Percentiles rank a stretch among this genome's conserved stretches.
Evolutionary conservation across 2,329 filamentous ascomycete genomes (phyloP).

Genomic region (Colletotrichum sp.): DNA sequence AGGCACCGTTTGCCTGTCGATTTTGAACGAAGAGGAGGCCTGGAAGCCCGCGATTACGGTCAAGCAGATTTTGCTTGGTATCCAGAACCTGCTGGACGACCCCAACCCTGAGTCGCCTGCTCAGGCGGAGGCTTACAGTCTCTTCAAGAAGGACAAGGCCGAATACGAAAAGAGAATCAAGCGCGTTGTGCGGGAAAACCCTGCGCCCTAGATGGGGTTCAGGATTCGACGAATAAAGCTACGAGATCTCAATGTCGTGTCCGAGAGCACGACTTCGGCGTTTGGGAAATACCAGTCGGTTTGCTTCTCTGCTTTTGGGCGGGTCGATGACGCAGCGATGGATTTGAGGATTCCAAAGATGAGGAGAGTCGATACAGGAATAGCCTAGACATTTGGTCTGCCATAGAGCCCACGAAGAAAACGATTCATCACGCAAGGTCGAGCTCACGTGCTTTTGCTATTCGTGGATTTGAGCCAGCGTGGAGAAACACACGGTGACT

Average conservation of each 20-base stretch:
- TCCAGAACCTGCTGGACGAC: conserved; percentile 94
- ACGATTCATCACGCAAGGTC: neutral
- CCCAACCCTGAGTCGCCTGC: conserved; percentile 97
- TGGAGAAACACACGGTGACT: neutral
- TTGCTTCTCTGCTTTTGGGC: conserved; percentile 19
- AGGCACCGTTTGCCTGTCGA: conserved; percentile 95
- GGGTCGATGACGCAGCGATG: neutral
- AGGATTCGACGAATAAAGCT: neutral
- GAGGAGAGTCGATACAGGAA: neutral
- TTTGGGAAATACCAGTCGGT: conserved; percentile 20
- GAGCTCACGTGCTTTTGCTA: neutral
- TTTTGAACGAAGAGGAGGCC: conserved; percentile 96
- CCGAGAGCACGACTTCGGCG: conserved; percentile 9
- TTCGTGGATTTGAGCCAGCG: neutral
- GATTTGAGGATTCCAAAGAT: neutral
- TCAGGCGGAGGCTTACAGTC: conserved; percentile 95
- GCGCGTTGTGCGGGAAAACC: conserved; percentile 88
- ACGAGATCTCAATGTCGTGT: conserved; percentile 4
- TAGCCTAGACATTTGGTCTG: neutral
- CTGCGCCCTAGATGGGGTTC: conserved; percentile 62
- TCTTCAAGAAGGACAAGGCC: conserved; percentile 87
- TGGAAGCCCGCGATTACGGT: conserved; percentile 99
- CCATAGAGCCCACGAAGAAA: neutral
- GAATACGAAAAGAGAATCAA: conserved; percentile 91
- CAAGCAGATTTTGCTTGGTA: conserved; percentile 95